phyloP scores from a whole-genome alignment of 1,139 yeast species.

The Saccharomyces hybrid region DNA sequence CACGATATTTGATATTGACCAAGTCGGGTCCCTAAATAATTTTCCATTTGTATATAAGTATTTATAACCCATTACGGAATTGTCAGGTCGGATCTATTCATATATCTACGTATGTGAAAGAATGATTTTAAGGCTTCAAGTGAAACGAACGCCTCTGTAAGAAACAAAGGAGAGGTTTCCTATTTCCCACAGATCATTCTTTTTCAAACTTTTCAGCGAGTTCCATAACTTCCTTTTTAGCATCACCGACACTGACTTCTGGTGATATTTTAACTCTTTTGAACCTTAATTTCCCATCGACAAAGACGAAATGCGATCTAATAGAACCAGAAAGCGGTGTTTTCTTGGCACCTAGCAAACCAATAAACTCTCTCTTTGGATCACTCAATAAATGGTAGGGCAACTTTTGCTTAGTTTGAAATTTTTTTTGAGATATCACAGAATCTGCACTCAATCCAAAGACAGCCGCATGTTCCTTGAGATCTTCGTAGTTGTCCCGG shows the following conservation, averaged over 20 bases:
- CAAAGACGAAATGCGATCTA: conserved; percentile 86
- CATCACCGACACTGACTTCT: conserved; percentile 60
- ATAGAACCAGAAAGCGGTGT: conserved; percentile 52
- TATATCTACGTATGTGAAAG: too few species aligned
- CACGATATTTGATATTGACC: conserved; percentile 17
- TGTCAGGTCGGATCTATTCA: too few species aligned
- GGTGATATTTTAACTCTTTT: conserved; percentile 71
- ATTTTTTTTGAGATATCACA: conserved; percentile 66
- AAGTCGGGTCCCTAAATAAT: conserved; percentile 11
- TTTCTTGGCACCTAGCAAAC: conserved; percentile 76
- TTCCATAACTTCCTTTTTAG: conserved; percentile 45
- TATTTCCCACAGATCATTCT: too few species aligned
- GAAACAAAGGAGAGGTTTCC: too few species aligned
- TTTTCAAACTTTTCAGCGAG: conserved; percentile 13
- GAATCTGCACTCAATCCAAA: conserved; percentile 70
- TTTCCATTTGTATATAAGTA: conserved; percentile 7
- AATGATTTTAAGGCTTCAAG: too few species aligned
- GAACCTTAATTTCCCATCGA: conserved; percentile 61
- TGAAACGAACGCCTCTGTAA: too few species aligned
- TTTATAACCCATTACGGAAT: background rate
- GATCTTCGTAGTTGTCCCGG: conserved; percentile 54
- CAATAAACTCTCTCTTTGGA: conserved; percentile 61
- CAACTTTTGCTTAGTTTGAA: conserved; percentile 63
- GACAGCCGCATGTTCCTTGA: conserved; percentile 47
- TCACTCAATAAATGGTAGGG: conserved; percentile 73